Evolutionary conservation across 805 yeast species (phyloP), one percentile per base, ranked within the genome.

Genomic region (Wickerhamomyces bovis): DNA sequence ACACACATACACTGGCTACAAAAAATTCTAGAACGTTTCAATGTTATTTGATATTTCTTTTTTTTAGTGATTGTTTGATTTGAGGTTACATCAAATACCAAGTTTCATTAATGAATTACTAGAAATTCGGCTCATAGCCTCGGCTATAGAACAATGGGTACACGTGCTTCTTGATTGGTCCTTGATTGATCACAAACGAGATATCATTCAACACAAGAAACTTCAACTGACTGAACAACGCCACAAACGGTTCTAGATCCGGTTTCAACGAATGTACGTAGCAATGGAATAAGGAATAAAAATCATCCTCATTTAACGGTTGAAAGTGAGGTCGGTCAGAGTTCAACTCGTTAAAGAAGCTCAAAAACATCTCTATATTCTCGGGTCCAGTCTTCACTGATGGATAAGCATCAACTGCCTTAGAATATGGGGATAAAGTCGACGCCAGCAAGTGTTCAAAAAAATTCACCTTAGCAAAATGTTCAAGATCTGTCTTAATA

Each of bases 361-460:
- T 43, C 41, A 46, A 55, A 61, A 58, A 67, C 51, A 46, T 54
- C 48, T 61, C 56, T 35, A 69, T 48, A 46, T 61, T 63, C 63
- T 68, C 70, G 15, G 71, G 66, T 23, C 68, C 71, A 0, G 75
- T 71, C 42, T 69, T 61, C 4, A 71, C 74, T 38, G 71, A 62
- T 22, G 75, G 75, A 49, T 66, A 70, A 40, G 55, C 57, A 51
- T 70, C 75, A 41, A 70, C 67, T 1, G 75, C 73, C 46, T 70
- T 70, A 1, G 75, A 69, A 45, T 71, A 71, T 3, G 75, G 75
- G 35, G 67, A 53, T 22, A 71, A 46, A 20, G 66, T 64, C 10
- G 67, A 53, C 31, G 58, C 54, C 39, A 65, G 56, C 57, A 70
- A 65, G 56, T 63, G 65, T 12, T 64, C 63, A 46, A 65, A 69